phyloP scores from a whole-genome alignment of 495 filamentous ascomycete genomes.

The Tuber magnatum region DNA sequence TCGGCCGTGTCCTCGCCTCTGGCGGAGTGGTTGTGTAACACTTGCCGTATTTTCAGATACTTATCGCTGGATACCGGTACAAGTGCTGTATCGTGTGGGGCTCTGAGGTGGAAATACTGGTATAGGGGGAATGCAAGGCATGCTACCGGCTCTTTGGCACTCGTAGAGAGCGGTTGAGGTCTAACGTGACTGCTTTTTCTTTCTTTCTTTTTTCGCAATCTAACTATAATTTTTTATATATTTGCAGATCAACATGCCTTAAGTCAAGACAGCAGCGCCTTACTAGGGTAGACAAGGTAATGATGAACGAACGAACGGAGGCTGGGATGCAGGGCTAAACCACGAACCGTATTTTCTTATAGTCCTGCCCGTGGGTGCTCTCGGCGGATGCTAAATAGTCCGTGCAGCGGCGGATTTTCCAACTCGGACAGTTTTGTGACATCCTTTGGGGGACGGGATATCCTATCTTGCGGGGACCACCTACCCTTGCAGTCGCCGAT shows the following conservation, averaged over 20 bases:
- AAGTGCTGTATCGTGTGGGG: not conserved
- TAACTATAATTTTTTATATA: not conserved
- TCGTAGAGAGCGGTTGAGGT: not conserved
- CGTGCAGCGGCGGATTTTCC: not conserved
- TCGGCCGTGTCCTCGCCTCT: not conserved
- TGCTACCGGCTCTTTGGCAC: not conserved
- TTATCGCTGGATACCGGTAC: too few species aligned
- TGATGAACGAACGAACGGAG: not conserved
- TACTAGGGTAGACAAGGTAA: not conserved
- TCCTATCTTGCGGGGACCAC: not conserved
- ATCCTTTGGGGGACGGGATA: not conserved
- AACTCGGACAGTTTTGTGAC: not conserved
- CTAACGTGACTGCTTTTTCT: not conserved
- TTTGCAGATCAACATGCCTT: not conserved
- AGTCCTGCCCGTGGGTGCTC: too few species aligned
- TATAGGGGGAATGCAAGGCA: not conserved
- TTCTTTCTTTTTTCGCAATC: not conserved
- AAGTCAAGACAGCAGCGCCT: not conserved
- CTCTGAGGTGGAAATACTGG: not conserved
- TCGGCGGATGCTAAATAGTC: not conserved
- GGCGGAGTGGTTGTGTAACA: too few species aligned
- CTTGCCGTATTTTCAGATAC: too few species aligned
- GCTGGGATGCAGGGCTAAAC: not conserved
- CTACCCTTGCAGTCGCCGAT: not conserved
- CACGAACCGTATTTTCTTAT: not conserved